Percentiles rank a stretch among this genome's conserved stretches.
These are phyloP conservation scores for Colletotrichum acutatum DNA, from an alignment of 2,329 filamentous ascomycete species.

Conservation along the genomic window DNA sequence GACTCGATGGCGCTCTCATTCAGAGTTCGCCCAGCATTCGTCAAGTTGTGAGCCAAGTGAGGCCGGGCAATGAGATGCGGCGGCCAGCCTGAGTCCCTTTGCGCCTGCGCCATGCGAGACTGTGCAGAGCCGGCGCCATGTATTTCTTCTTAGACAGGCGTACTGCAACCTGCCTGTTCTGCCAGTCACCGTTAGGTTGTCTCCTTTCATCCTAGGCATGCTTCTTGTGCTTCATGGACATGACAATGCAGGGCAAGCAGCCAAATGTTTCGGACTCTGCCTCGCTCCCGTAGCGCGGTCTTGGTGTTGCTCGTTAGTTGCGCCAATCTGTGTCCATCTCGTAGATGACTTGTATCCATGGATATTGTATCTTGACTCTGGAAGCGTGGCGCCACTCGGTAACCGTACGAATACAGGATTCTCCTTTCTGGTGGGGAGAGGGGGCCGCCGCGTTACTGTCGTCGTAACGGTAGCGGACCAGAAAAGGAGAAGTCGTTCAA, in stretches of 20 bases:
- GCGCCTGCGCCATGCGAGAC: background rate
- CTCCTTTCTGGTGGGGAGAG: background rate
- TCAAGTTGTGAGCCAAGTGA: background rate
- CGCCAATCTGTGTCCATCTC: constrained; percentile 6
- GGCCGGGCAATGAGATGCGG: background rate
- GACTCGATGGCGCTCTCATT: constrained; percentile 2
- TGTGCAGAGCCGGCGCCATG: background rate
- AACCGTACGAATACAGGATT: background rate
- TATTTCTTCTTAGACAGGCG: background rate
- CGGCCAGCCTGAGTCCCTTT: background rate
- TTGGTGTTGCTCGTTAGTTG: constrained; percentile 1
- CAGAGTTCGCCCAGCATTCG: background rate
- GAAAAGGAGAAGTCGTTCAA: constrained; percentile 31
- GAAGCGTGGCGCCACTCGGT: constrained; percentile 8
- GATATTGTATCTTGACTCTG: background rate
- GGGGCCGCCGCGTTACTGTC: background rate
- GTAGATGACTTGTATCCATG: background rate
- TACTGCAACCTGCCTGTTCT: constrained; percentile 2
- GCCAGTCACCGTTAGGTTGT: constrained; percentile 14
- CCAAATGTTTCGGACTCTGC: constrained; percentile 15
- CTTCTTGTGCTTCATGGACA: constrained; percentile 16
- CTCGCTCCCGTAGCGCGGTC: constrained; percentile 4
- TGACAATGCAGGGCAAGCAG: background rate
- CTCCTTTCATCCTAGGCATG: background rate
- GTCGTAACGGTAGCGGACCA: background rate